These are phyloP conservation scores for Gamarada debralockiae DNA, from an alignment of 495 filamentous ascomycete genomes.

Conservation along the genomic window DNA sequence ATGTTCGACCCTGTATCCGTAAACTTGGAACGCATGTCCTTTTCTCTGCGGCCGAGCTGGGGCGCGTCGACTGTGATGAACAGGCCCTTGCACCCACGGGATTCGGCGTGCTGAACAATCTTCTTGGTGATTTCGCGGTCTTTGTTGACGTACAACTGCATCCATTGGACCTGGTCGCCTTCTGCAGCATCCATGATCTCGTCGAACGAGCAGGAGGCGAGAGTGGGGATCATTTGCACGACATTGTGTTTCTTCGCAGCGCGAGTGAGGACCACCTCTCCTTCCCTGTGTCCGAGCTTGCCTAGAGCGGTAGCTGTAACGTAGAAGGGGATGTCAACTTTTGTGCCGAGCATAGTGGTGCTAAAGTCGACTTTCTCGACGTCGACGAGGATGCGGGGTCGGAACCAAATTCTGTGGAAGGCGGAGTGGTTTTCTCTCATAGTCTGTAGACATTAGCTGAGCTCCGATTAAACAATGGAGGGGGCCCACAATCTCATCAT, in stretches of 20 bases:
- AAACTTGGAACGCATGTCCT: constrained; percentile 93
- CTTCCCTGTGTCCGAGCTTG: constrained; percentile 85
- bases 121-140: constrained; percentile 85
- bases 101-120: constrained; percentile 89
- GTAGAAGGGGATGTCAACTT: constrained; percentile 80
- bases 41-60: constrained; percentile 90
- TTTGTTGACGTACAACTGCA: constrained; percentile 98
- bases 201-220: constrained; percentile 97
- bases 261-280: constrained; percentile 84
- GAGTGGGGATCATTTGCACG: constrained; percentile 94
- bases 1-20: constrained; percentile 81
- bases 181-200: constrained; percentile 86
- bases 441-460: constrained; percentile 53
- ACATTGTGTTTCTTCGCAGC: constrained; percentile 83
- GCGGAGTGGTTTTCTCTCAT: constrained; percentile 95
- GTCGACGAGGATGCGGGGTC: constrained; percentile 78
- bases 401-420: constrained; percentile 97
- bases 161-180: constrained; percentile 87
- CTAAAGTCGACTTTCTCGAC: constrained; percentile 81
- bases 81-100: constrained; percentile 87
- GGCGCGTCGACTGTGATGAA: constrained; percentile 99
- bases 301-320: constrained; percentile 89
- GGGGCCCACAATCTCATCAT: constrained; percentile 84
- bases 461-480: neutral
- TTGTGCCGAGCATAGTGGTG: constrained; percentile 89